A percentile compares a stretch with the other conserved stretches of the same genome.
Evolutionary conservation across 495 filamentous ascomycete genomes (phyloP).

Genomic region (Platismatia glauca): DNA sequence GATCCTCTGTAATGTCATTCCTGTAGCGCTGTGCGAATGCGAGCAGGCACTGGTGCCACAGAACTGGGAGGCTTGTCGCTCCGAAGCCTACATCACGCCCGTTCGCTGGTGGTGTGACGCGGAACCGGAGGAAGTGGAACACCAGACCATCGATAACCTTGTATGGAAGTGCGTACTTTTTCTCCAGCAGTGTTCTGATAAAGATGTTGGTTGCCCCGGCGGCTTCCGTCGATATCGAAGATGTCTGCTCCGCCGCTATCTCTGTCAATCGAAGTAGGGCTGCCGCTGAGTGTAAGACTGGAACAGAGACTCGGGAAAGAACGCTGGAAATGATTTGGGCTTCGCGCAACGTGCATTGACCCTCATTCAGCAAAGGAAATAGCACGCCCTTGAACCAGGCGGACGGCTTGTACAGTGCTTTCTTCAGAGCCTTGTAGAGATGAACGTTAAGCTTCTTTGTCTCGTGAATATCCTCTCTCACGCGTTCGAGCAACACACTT

Average conservation of each 20-base stretch:
- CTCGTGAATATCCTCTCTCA: conserved; percentile 80
- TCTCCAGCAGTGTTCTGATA: conserved; percentile 85
- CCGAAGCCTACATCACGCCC: conserved; percentile 34
- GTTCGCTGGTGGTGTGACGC: conserved; percentile 43
- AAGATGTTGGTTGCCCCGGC: conserved; percentile 84
- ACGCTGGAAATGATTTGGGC: conserved; percentile 84
- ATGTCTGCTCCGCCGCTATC: conserved; percentile 79
- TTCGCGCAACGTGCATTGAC: conserved; percentile 80
- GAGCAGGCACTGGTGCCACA: conserved; percentile 84
- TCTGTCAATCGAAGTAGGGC: conserved; percentile 88
- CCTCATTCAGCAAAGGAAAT: conserved; percentile 71
- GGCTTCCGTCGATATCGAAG: conserved; percentile 57
- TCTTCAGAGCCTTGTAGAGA: conserved; percentile 85
- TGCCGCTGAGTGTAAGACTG: conserved; percentile 85
- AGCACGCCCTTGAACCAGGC: conserved; percentile 96
- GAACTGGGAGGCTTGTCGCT: conserved; percentile 46
- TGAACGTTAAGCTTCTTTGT: conserved; percentile 91
- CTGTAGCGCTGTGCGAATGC: conserved; percentile 90
- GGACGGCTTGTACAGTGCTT: conserved; percentile 87
- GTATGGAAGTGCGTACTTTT: conserved; percentile 92
- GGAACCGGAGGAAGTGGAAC: conserved; percentile 91
- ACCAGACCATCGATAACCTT: conserved; percentile 91
- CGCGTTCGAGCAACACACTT: conserved; percentile 72
- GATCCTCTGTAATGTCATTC: conserved; percentile 88
- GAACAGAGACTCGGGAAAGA: conserved; percentile 68